Percentiles rank a stretch among this genome's conserved stretches.
These are phyloP conservation scores for Aspergillus panamensis DNA, from an alignment of 495 filamentous ascomycete species.

Conservation along the genomic window DNA sequence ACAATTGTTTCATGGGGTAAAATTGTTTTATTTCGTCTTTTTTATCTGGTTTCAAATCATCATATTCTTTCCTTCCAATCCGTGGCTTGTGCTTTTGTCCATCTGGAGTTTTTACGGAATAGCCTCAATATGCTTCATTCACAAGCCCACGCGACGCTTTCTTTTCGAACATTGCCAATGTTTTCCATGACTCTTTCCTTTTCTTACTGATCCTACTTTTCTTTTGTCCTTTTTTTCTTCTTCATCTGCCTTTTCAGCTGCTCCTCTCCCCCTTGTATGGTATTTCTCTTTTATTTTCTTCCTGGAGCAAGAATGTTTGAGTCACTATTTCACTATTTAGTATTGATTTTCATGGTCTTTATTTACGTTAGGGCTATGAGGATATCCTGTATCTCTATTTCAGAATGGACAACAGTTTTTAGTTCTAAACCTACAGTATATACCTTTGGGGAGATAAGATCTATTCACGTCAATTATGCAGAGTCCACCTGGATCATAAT, in stretches of 20 bases:
- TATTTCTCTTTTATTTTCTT: slow-evolving; percentile 1
- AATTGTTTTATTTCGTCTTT: slow-evolving; percentile 23
- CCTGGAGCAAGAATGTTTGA: slow-evolving; percentile 16
- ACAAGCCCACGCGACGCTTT: slow-evolving; percentile 13
- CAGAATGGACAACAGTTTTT: slow-evolving; percentile 9
- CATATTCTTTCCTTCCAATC: slow-evolving; percentile 2
- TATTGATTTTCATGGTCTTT: not conserved
- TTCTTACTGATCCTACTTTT: slow-evolving; percentile 1
- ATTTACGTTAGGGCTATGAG: not conserved
- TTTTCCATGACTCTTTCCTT: slow-evolving; percentile 10
- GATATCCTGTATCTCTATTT: slow-evolving; percentile 17
- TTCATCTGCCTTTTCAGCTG: not conserved
- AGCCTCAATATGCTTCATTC: slow-evolving; percentile 3
- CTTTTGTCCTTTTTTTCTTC: not conserved
- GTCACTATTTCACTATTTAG: slow-evolving; percentile 1
- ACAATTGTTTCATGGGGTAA: slow-evolving; percentile 33
- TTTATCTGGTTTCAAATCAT: slow-evolving; percentile 9
- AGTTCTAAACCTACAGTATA: not conserved
- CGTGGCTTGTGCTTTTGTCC: slow-evolving; percentile 8
- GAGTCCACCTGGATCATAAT: not conserved
- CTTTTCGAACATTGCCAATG: slow-evolving; percentile 5
- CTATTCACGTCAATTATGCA: not conserved
- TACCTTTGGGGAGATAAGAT: not conserved
- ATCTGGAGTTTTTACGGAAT: slow-evolving; percentile 4
- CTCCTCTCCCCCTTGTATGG: not conserved